Evolutionary conservation across 371 early-diverging fungal species (phyloP).

Genomic region (Lichtheimia corymbifera): DNA sequence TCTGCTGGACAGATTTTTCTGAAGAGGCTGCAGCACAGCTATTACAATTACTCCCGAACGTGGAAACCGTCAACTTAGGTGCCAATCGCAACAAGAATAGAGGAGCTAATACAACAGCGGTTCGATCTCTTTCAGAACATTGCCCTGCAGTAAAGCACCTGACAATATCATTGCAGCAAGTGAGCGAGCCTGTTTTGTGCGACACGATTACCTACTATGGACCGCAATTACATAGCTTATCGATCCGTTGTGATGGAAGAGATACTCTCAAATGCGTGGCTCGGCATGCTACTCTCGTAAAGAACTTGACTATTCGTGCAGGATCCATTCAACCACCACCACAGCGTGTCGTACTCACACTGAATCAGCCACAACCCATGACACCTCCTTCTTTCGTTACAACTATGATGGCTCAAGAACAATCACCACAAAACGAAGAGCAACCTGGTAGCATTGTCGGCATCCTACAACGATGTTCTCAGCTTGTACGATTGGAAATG

Average conservation of each 20-base stretch:
- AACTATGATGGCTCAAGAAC: not conserved
- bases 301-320: constrained; percentile 16
- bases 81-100: constrained; percentile 44
- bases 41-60: constrained; percentile 22
- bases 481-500: constrained; percentile 25
- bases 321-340: not conserved
- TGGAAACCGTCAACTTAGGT: constrained; percentile 30
- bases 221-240: constrained; percentile 24
- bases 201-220: constrained; percentile 30
- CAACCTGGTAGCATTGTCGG: constrained; percentile 17
- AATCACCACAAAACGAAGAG: constrained; percentile 8
- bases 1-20: constrained; percentile 50
- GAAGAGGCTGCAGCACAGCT: constrained; percentile 25
- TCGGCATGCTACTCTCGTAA: constrained; percentile 23
- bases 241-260: constrained; percentile 36
- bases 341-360: not conserved
- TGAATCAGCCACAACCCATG: constrained; percentile 1
- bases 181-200: constrained; percentile 32
- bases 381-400: not conserved
- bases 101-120: constrained; percentile 34
- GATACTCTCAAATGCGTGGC: constrained; percentile 33
- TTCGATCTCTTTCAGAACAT: constrained; percentile 16
- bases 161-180: constrained; percentile 43
- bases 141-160: constrained; percentile 28
- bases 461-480: constrained; percentile 19